phyloP scores from a whole-genome alignment of 768 basidiomycete genomes.

The Mycena maculata region DNA sequence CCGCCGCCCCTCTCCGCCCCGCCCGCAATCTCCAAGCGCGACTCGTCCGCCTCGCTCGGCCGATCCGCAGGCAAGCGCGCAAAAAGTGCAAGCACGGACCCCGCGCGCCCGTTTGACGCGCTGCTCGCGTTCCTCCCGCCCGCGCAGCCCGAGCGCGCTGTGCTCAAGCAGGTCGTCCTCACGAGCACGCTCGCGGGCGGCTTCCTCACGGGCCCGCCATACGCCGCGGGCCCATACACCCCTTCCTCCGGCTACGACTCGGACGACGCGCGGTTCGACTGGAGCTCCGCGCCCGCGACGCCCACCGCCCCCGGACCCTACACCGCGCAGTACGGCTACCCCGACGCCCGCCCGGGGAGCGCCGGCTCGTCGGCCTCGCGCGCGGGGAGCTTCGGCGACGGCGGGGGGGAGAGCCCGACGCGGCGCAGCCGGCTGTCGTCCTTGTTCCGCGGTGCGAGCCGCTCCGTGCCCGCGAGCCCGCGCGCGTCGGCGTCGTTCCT shows the following conservation, averaged over 20 bases:
- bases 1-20: neutral
- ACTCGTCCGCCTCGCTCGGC: neutral
- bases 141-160: constrained; percentile 51
- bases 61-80: neutral
- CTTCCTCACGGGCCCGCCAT: constrained; percentile 14
- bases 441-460: neutral
- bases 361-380: too few relatives aligned
- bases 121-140: constrained; percentile 58
- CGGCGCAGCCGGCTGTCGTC: too few relatives aligned
- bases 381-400: neutral
- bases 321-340: too few relatives aligned
- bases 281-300: neutral
- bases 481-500: neutral
- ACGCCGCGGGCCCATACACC: too few relatives aligned
- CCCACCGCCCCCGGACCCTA: neutral
- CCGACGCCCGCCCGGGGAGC: too few relatives aligned
- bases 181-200: constrained; percentile 43
- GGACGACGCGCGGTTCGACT: neutral
- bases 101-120: constrained; percentile 51
- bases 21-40: neutral
- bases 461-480: neutral
- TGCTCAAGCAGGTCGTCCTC: constrained; percentile 54
- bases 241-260: neutral
- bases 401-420: too few relatives aligned
- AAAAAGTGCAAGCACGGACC: constrained; percentile 3